Evolutionary conservation across 495 filamentous ascomycete species (phyloP), one percentile per base, ranked within the genome.

Genomic region (Entonaema liquescens): DNA sequence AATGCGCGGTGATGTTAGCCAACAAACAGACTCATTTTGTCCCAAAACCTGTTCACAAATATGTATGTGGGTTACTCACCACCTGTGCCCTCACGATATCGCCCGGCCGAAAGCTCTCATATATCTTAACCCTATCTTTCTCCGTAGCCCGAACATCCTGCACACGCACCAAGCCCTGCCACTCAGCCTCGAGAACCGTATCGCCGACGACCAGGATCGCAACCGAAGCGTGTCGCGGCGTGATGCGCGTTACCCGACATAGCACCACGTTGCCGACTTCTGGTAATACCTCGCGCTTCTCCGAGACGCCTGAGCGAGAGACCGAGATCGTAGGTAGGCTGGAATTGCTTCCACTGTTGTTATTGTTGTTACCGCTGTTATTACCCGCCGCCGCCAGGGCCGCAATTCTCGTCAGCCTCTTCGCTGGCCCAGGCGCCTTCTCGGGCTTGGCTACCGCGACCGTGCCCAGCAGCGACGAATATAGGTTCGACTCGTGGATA

Each of bases 81-180:
- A 99, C 94, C 25, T 91, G 87, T 12, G 93, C 95, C 60, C 94
- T 84, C 40, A 99, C 92, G 66, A 99, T 89, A 85, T 99, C 95
- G 0, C 95, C 95, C 12, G 95, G 93, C 65, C 95, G 85, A 78
- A 98, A 99, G 79, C 91, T 93, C 75, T 97, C 93, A 71, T 90
- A 89, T 68, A 97, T 90, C 76, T 92, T 92, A 23, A 98, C 93
- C 60, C 89, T 91, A 66, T 99, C 95, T 82, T 97, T 97, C 86
- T 99, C 95, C 40, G 95, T 97, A 17, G 93, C 93, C 58, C 95
- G 84, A 12, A 99, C 92, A 74, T 99, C 95, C 80, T 98, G 95
- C 67, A 89, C 88, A 8, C 95, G 85, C 49, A 88, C 87, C 26
- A 89, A 70, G 21, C 86, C 88, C 79, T 86, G 83, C 83, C 87